Evolutionary conservation across 208 protist genomes (phyloP).

Genomic region (Blastocrithidia nonstop): DNA sequence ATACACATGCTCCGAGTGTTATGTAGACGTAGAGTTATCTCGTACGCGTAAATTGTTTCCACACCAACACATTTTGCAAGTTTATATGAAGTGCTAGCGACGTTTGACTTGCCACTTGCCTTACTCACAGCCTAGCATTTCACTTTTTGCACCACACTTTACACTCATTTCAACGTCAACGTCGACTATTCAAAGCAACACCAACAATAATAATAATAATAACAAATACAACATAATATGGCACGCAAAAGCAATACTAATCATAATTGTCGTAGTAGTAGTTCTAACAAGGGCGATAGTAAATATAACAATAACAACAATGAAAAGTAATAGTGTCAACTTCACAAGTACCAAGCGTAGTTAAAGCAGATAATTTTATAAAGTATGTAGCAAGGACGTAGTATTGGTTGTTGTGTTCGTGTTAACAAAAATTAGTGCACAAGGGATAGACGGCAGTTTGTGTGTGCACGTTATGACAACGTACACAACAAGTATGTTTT

Average conservation of each 20-base stretch:
- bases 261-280: too few relatives aligned
- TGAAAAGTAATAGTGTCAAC: too few relatives aligned
- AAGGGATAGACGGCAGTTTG: slow-evolving; percentile 53
- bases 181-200: too few relatives aligned
- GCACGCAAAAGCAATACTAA: too few relatives aligned
- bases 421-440: slow-evolving; percentile 60
- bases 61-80: slow-evolving; percentile 42
- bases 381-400: slow-evolving; percentile 30
- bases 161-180: too few relatives aligned
- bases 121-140: slow-evolving; percentile 68
- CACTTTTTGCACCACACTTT: slow-evolving; percentile 63
- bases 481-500: slow-evolving; percentile 57
- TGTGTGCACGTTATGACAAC: slow-evolving; percentile 77
- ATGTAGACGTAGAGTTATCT: slow-evolving; percentile 34
- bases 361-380: slow-evolving; percentile 28
- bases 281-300: too few relatives aligned
- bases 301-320: too few relatives aligned
- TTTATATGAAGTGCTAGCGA: slow-evolving; percentile 70
- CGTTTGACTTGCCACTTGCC: slow-evolving; percentile 34
- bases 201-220: too few relatives aligned
- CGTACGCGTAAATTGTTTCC: slow-evolving; percentile 68
- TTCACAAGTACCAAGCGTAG: too few relatives aligned
- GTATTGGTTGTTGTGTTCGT: slow-evolving; percentile 54
- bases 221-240: too few relatives aligned
- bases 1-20: slow-evolving; percentile 46